Base-by-base conservation (phyloP, 192 early-diverging fungal genomes). In the Martensiomyces pterosporus region DNA sequence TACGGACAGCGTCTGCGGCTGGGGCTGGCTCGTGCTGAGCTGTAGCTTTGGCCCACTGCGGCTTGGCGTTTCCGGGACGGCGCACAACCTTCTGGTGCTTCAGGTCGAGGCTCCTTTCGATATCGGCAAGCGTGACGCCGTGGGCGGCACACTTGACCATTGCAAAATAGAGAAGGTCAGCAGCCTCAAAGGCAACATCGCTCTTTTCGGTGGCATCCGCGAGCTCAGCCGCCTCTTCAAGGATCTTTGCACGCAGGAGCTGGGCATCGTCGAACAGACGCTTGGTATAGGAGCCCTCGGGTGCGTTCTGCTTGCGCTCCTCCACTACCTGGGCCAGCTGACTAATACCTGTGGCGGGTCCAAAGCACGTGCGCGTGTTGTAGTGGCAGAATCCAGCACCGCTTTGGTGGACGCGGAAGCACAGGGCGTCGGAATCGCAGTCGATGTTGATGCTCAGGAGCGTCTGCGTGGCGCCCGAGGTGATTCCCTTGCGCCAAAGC, bases 111-210 rank as follows among this genome's bases (percentile, higher is more conserved):
- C 91, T 85, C 52, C 71, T 76, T 63, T 97, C 94, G 12, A 99
- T 72, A 58, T 99, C 96, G 2, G 81, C 53, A 33, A 99, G 69
- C 8, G 71, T 65, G 2, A 97, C 92, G 25, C 89, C 92, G 24
- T 79, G 74, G 36, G 83, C 80, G 0, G 88, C 80, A 66, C 91
- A 93, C 56, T 90, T 93, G 44, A 81, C 82, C 52, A 99, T 67
- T 5, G 91, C 84, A 78, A 99, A 99, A 76, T 96, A 99, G 47
- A 99, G 80, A 45, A 97, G 59, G 63, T 99, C 96, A 13, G 96
- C 94, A 7, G 92, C 86, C 69, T 99, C 94, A 79, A 87, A 94
- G 2, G 93, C 91, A 64, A 97, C 84, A 6, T 97, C 89, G 12
- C 84, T 83, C 29, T 76, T 66, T 1, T 54, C 67, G 2, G 55